Percentiles rank a stretch among this genome's conserved stretches.
These are phyloP conservation scores for Debaryomyces tyrocola DNA, from an alignment of 805 yeast genomes.

Conservation along the genomic window DNA sequence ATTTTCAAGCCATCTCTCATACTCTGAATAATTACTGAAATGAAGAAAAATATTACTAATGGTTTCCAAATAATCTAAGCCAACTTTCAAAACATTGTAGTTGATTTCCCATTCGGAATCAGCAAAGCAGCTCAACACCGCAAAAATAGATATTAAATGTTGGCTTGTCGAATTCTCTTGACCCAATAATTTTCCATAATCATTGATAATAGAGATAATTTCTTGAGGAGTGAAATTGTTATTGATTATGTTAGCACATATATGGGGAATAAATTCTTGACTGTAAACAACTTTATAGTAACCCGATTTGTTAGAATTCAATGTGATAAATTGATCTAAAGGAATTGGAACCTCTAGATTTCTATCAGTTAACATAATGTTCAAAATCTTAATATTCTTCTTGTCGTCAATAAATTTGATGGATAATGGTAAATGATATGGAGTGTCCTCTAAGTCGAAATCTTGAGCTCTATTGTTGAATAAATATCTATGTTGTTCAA, in stretches of 20 bases:
- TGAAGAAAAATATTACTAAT: slow-evolving; percentile 31
- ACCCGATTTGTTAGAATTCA: slow-evolving; percentile 48
- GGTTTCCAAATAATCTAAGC: slow-evolving; percentile 34
- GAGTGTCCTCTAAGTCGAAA: slow-evolving; percentile 51
- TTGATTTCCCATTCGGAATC: slow-evolving; percentile 21
- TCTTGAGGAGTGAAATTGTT: slow-evolving; percentile 28
- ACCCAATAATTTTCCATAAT: slow-evolving; percentile 40
- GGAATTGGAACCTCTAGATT: slow-evolving; percentile 29
- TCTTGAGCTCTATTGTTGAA: slow-evolving; percentile 18
- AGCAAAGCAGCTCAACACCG: slow-evolving; percentile 26
- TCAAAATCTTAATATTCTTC: slow-evolving; percentile 29
- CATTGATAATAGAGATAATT: slow-evolving; percentile 36
- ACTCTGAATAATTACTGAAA: slow-evolving; percentile 22
- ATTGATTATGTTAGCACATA: slow-evolving; percentile 18
- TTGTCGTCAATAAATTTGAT: slow-evolving; percentile 30
- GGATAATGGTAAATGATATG: slow-evolving; percentile 62
- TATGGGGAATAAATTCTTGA: slow-evolving; percentile 14
- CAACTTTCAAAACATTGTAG: slow-evolving; percentile 34
- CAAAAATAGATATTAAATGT: slow-evolving; percentile 31
- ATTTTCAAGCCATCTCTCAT: slow-evolving; percentile 21
- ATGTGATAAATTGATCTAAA: slow-evolving; percentile 30
- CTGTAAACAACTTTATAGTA: slow-evolving; percentile 52
- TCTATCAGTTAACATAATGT: slow-evolving; percentile 47
- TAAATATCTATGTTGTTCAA: slow-evolving; percentile 42
- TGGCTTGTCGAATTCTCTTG: slow-evolving; percentile 13